Percentiles rank a stretch among this genome's conserved stretches.
Conservation (phyloP, 169 alveolate species). For the Plasmodium billcollinsi region DNA sequence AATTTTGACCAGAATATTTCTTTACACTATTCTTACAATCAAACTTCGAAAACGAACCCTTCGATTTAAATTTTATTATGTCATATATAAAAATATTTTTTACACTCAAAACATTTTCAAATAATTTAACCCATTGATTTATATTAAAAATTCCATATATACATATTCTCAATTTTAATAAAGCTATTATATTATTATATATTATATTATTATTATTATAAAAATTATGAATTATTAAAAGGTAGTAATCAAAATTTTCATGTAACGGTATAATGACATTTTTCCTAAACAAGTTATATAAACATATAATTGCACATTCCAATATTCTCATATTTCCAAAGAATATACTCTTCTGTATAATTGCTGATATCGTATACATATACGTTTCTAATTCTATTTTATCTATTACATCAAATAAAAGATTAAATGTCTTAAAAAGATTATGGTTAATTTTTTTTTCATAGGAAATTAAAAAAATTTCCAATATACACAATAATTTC, state of each 20-base stretch:
- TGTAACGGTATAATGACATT: conserved; percentile 33
- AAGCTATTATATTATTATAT: neutral
- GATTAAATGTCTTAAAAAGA: conserved; percentile 35
- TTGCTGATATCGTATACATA: conserved; percentile 30
- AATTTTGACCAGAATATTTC: conserved; percentile 15
- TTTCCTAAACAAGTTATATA: conserved; percentile 22
- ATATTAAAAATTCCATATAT: conserved; percentile 39
- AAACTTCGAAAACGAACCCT: conserved; percentile 16
- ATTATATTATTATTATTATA: conserved; percentile 11
- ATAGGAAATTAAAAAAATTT: conserved; percentile 39
- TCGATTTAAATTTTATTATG: conserved; percentile 28
- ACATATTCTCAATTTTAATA: conserved; percentile 47
- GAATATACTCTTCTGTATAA: conserved; percentile 57
- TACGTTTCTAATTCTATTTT: conserved; percentile 19
- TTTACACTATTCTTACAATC: conserved; percentile 4
- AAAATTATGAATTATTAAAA: conserved; percentile 39
- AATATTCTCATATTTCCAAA: conserved; percentile 15
- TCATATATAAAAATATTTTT: conserved; percentile 43
- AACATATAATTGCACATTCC: conserved; percentile 18
- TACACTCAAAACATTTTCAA: conserved; percentile 34
- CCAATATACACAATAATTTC: conserved; percentile 40
- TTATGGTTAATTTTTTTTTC: conserved; percentile 43
- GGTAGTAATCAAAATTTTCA: conserved; percentile 68
- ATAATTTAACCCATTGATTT: conserved; percentile 40
- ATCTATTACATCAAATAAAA: conserved; percentile 24